phyloP scores from a whole-genome alignment of 805 yeast genomes.

The Barnettozyma vustinii region DNA sequence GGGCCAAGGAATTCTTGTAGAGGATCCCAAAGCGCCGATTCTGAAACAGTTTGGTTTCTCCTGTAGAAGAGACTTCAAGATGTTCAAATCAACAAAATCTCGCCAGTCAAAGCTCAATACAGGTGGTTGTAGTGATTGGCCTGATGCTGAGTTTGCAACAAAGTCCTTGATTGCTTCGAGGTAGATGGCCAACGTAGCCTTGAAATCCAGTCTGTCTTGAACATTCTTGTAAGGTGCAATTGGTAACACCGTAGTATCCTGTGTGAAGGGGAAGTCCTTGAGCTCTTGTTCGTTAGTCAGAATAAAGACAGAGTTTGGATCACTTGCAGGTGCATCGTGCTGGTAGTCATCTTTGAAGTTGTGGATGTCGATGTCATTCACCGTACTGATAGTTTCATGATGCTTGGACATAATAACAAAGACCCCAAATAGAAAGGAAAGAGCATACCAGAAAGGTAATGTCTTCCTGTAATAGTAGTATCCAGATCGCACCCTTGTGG shows the following conservation, averaged over 20 bases:
- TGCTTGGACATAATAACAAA: conserved; percentile 16
- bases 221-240: conserved; percentile 34
- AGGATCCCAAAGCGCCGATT: conserved; percentile 39
- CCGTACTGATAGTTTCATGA: background rate
- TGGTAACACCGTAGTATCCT: conserved; percentile 30
- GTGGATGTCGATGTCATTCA: conserved; percentile 14
- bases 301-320: conserved; percentile 16
- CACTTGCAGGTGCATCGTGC: conserved; percentile 12
- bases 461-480: conserved; percentile 9
- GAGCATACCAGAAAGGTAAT: conserved; percentile 19
- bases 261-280: conserved; percentile 28
- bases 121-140: conserved; percentile 24
- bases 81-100: conserved; percentile 48
- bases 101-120: conserved; percentile 46
- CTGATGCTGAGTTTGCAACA: conserved; percentile 22
- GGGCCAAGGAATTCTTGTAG: conserved; percentile 36
- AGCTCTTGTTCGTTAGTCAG: conserved; percentile 18
- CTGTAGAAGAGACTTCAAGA: conserved; percentile 31
- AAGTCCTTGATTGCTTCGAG: conserved; percentile 30
- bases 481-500: conserved; percentile 3
- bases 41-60: conserved; percentile 40
- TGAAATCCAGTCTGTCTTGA: conserved; percentile 30
- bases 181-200: conserved; percentile 31
- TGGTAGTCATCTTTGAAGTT: conserved; percentile 16
- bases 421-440: conserved; percentile 16